A percentile compares a stretch with the other conserved stretches of the same genome.
Conservation (phyloP, 208 protist species). For the Wallacemonas collosoma region DNA sequence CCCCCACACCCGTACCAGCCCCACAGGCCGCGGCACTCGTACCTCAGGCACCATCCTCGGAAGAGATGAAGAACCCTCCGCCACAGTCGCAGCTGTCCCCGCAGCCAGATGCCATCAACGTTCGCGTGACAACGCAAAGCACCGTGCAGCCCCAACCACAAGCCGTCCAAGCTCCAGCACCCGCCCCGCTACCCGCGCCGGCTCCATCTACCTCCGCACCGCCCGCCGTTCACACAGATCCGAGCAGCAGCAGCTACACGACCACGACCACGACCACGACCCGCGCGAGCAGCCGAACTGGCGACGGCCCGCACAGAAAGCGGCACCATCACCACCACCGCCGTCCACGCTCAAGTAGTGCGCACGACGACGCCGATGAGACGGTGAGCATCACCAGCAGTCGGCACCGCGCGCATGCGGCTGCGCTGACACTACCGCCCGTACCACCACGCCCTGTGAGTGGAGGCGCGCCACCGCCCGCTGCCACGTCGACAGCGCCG, state of each 20-base stretch:
- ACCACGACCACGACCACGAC: constrained; percentile 11
- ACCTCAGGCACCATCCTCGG: not conserved
- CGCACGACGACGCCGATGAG: constrained; percentile 7
- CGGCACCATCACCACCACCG: constrained; percentile 1
- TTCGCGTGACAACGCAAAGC: not conserved
- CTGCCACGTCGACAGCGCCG: constrained; percentile 9
- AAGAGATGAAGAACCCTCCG: constrained; percentile 8
- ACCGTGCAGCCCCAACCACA: constrained; percentile 6
- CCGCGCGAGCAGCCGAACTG: constrained; percentile 9
- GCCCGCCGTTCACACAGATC: not conserved
- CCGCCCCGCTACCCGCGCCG: constrained; percentile 8
- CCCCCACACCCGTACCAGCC: constrained; percentile 6
- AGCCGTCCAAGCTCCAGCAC: not conserved
- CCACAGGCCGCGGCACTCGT: not conserved
- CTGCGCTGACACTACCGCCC: constrained; percentile 20
- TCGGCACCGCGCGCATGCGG: constrained; percentile 18
- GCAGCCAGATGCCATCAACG: not conserved
- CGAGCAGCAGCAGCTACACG: constrained; percentile 10
- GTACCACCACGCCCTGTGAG: constrained; percentile 12
- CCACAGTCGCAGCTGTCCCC: constrained; percentile 2
- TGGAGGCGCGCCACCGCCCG: not conserved
- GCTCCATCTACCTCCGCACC: not conserved
- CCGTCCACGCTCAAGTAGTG: constrained; percentile 5
- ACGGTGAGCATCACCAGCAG: constrained; percentile 18
- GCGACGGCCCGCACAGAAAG: constrained; percentile 5